phyloP scores from a whole-genome alignment of 306 rosid genomes.

The Betula pendula region DNA sequence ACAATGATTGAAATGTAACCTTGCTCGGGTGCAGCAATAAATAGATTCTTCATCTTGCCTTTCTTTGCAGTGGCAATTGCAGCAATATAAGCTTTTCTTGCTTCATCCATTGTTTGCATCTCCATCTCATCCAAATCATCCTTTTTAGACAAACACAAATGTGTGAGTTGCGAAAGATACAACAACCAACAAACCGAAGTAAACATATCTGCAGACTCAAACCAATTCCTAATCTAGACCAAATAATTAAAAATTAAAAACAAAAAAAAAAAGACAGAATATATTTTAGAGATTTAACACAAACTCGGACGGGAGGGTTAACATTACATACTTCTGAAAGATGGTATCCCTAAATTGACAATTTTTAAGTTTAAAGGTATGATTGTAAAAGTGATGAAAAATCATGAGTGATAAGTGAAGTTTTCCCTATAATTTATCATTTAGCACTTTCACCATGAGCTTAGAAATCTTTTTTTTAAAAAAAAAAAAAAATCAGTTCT shows the following conservation, averaged over 20 bases:
- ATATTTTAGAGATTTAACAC: no score
- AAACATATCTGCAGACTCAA: constrained; percentile 9
- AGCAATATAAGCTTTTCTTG: constrained; percentile 67
- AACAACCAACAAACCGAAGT: constrained; percentile 1
- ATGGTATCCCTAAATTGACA: no score
- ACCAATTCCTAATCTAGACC: no score
- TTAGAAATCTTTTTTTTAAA: background rate
- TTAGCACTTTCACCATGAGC: background rate
- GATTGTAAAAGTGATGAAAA: no score
- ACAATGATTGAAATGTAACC: constrained; percentile 64
- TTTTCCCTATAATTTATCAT: background rate
- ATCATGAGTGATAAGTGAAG: no score
- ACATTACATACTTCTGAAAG: no score
- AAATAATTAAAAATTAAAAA: no score
- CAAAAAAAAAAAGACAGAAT: no score
- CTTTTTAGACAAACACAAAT: constrained; percentile 39
- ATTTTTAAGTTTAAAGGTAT: no score
- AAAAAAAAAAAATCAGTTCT: background rate
- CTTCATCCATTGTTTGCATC: constrained; percentile 76
- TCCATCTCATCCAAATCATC: constrained; percentile 78
- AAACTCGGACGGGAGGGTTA: no score
- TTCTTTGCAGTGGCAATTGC: constrained; percentile 66
- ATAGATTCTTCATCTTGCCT: constrained; percentile 85
- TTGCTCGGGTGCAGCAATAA: constrained; percentile 69
- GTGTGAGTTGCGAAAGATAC: constrained; percentile 17